Percentiles rank a stretch among this genome's conserved stretches.
These are phyloP conservation scores for Larix kaempferi DNA, from an alignment of 75 land plant species.

Conservation along the genomic window DNA sequence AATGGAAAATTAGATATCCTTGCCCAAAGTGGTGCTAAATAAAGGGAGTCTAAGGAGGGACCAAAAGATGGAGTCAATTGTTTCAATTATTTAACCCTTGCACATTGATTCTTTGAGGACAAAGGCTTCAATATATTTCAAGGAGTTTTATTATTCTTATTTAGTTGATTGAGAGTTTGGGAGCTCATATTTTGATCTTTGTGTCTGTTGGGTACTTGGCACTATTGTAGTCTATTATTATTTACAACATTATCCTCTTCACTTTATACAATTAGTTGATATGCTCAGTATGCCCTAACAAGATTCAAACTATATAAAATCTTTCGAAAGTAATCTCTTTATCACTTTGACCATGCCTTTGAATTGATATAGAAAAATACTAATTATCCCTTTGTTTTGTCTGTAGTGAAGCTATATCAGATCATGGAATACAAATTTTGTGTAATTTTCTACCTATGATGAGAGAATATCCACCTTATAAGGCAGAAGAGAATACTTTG, in stretches of 20 bases:
- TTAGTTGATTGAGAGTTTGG: not conserved
- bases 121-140: not conserved
- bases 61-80: too few relatives aligned
- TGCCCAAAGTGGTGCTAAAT: too few relatives aligned
- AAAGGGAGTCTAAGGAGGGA: too few relatives aligned
- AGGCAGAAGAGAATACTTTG: too few relatives aligned
- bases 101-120: too few relatives aligned
- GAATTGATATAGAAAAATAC: not conserved
- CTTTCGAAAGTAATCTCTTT: not conserved
- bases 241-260: not conserved
- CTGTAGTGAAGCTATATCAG: slow-evolving; percentile 32
- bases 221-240: not conserved
- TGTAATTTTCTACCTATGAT: slow-evolving; percentile 58
- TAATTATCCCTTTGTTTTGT: not conserved
- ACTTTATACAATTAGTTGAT: not conserved
- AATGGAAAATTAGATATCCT: too few relatives aligned
- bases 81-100: too few relatives aligned
- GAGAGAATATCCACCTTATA: slow-evolving; percentile 57
- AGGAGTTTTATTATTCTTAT: not conserved
- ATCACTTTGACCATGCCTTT: not conserved
- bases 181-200: not conserved
- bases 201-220: not conserved
- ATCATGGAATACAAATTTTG: slow-evolving; percentile 41
- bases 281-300: not conserved
- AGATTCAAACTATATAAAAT: not conserved